phyloP scores from a whole-genome alignment of 129 eudicot species.

The Scalesia atractyloides region DNA sequence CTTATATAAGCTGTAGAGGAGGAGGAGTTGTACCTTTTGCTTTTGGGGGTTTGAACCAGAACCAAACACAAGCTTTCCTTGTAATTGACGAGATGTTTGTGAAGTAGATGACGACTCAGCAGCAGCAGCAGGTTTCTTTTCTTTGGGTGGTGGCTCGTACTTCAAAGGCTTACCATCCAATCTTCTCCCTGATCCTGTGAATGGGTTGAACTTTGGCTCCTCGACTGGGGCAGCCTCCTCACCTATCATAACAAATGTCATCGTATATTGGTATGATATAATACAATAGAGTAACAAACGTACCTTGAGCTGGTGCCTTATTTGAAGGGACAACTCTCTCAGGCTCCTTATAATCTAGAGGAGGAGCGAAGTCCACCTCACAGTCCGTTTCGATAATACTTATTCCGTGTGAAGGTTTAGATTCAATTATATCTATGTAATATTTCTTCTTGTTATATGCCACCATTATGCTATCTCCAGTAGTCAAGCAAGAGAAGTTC shows the following conservation, averaged over 20 bases:
- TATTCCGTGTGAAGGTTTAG: constrained; percentile 85
- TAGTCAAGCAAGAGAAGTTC: constrained; percentile 95
- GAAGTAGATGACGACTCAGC: constrained; percentile 49
- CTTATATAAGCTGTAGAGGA: not conserved
- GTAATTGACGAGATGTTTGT: constrained; percentile 67
- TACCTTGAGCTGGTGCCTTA: constrained; percentile 70
- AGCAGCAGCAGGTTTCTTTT: constrained; percentile 43
- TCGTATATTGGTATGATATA: not conserved
- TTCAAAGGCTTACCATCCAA: constrained; percentile 83
- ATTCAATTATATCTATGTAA: constrained; percentile 86
- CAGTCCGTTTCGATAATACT: constrained; percentile 94
- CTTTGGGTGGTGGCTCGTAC: constrained; percentile 59
- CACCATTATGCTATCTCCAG: constrained; percentile 95
- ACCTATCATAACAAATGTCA: constrained; percentile 29
- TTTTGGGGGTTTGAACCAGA: constrained; percentile 63
- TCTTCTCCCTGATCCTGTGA: constrained; percentile 75
- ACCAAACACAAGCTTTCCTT: constrained; percentile 95
- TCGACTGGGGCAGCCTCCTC: constrained; percentile 55
- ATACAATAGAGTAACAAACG: not conserved
- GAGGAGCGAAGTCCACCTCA: constrained; percentile 98
- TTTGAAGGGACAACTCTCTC: constrained; percentile 56
- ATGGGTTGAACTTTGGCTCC: constrained; percentile 87
- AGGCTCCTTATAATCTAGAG: constrained; percentile 92
- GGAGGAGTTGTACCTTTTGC: constrained; percentile 59
- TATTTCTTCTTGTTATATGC: constrained; percentile 89